phyloP scores from a whole-genome alignment of 106 monocot species.

The Apostasia ramifera region DNA sequence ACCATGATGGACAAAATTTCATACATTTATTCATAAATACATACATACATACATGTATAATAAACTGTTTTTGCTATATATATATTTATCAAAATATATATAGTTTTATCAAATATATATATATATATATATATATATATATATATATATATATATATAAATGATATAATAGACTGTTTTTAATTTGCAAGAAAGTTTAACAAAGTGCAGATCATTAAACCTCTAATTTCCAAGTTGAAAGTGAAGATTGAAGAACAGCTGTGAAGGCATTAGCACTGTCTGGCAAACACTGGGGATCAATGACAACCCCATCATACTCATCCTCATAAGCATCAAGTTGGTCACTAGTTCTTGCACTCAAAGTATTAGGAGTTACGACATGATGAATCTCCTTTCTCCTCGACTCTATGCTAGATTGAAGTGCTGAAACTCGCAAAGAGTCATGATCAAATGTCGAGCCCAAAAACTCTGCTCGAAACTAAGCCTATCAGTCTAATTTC shows the following conservation, averaged over 20 bases:
- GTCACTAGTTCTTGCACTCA: slow-evolving; percentile 24
- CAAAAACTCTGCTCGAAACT: too few species aligned
- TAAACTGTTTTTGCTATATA: not conserved
- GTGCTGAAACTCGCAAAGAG: not conserved
- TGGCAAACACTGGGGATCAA: slow-evolving; percentile 57
- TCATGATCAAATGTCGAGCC: too few species aligned
- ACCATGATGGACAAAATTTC: too few species aligned
- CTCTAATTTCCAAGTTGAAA: slow-evolving; percentile 59
- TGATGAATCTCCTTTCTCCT: slow-evolving; percentile 15
- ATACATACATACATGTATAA: not conserved
- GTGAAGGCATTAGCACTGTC: slow-evolving; percentile 43
- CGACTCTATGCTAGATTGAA: not conserved
- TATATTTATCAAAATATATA: not conserved
- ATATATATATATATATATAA: too few species aligned
- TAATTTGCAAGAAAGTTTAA: not conserved
- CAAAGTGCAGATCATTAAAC: slow-evolving; percentile 12
- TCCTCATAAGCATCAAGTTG: slow-evolving; percentile 66
- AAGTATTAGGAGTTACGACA: slow-evolving; percentile 29
- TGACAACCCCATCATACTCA: slow-evolving; percentile 69
- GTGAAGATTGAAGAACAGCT: slow-evolving; percentile 55
- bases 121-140: not conserved
- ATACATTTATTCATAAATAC: too few species aligned
- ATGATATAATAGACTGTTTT: too few species aligned
- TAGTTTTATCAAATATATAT: too few species aligned
- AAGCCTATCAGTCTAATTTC: too few species aligned